Evolutionary conservation across 371 early-diverging fungal genomes (phyloP), one percentile per base, ranked within the genome.

Genomic region (Batkoa obscura): DNA sequence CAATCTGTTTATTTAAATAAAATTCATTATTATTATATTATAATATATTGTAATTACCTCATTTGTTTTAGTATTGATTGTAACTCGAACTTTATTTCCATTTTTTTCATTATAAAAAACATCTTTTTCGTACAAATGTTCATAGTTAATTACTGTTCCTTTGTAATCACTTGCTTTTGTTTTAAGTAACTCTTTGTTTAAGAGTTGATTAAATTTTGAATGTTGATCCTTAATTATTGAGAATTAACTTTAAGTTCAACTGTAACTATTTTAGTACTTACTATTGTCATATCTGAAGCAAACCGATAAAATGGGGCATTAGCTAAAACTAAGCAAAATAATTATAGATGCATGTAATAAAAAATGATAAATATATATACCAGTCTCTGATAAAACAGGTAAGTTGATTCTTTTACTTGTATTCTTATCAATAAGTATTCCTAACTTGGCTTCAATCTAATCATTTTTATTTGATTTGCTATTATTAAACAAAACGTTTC

Each of bases 91-190:
- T 47, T 47, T 47, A 6, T 32, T 32, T 23, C 30, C 30, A 23
- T 23, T 23, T 47, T 47, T 47, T 4, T 15, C 30, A 9, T 23
- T 9, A 30, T 47, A 47, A n/a, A 47, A 47, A 30, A 32, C 9
- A 47, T 47, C 48, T 47, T 47, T 47, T n/a, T 47, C 48, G 30
- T 47, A 47, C 31, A 47, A 32, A 47, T 47, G 48, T 30, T 47
- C 31, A 30, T 47, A 47, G 9, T 15, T 9, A 23, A 47, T 47
- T n/a, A 9, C 31, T 47, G 15, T 47, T 32, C 48, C 48, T 47
- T 47, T 47, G 0, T 47, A 47, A 8, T 32, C 48, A 15, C 6
- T 32, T 47, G 30, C 6, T 23, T 47, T 47, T 23, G 48, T 47
- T 30, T 47, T 32, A 47, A 23, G 15, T 23, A 47, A 15, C 31